Base-by-base conservation (phyloP, 306 rosid species). In the Quillaja saponaria region DNA sequence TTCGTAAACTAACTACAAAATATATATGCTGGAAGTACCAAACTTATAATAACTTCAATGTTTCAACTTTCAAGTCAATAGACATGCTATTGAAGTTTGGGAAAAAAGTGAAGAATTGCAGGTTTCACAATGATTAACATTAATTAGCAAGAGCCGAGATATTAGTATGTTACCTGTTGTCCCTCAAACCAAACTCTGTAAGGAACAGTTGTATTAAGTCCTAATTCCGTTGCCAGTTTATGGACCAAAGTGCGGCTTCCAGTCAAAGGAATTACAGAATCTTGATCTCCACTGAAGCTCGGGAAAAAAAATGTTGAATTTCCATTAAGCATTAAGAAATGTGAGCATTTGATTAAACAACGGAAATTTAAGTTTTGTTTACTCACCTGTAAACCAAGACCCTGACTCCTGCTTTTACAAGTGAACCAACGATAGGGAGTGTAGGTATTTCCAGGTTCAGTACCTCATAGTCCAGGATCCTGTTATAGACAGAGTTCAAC, bases 141-240 rank as follows among this genome's bases (percentile, higher is more conserved):
- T 25, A 25, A 25, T 25, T 25, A 25, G 31, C 4, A 46, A 19
- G n/a, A n/a, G n/a, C n/a, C n/a, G n/a, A n/a, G 62, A 49, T 33
- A 70, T n/a, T 12, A 39, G 44, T 12, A 39, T 12, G 13, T 2
- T 64, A 86, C 97, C 88, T 90, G 99, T 37, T 84, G 89, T 52
- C 95, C 86, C 57, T 67, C 90, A 67, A 92, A 92, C 99, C 96
- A 92, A 42, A 86, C 99, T 63, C 99, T 78, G 53, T 89, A 89
- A 33, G 99, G 94, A 12, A 86, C 87, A 10, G 91, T 81, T 41
- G 94, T 83, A 41, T 76, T 81, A 16, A 89, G 83, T 76, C 75
- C 72, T 65, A 86, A 77, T 80, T 83, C 68, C 70, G 63, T 79
- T 6, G 94, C 87, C 56, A 92, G 78, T 48, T 85, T 74, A 42